Evolutionary conservation across 2,329 filamentous ascomycete species (phyloP).

Genomic region (Calonectria honghensis): DNA sequence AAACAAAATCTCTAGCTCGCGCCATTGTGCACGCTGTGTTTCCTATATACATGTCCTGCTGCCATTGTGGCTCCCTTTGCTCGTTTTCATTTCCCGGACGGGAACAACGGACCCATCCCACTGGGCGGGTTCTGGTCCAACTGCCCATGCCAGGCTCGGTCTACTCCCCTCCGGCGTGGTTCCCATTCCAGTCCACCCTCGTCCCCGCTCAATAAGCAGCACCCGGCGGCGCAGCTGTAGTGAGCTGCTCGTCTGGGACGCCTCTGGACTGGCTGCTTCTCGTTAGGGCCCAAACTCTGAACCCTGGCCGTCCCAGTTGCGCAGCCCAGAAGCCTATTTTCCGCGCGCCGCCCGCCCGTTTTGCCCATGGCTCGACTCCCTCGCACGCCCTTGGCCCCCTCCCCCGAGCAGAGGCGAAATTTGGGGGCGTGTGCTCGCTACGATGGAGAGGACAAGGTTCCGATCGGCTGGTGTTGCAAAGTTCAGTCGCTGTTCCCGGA

Average conservation of each 20-base stretch:
- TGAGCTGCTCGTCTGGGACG: background rate
- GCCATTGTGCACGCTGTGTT: slow-evolving; percentile 28
- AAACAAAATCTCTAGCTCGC: background rate
- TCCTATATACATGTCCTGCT: slow-evolving; percentile 32
- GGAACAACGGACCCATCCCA: slow-evolving; percentile 25
- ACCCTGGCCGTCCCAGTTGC: background rate
- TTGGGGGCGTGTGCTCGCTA: background rate
- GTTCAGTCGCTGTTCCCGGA: slow-evolving; percentile 35
- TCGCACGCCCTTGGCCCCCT: background rate
- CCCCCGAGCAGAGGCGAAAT: background rate
- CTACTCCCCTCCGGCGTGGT: slow-evolving; percentile 23
- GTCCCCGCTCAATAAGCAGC: slow-evolving; percentile 30
- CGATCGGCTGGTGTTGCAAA: slow-evolving; percentile 1
- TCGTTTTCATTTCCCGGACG: slow-evolving; percentile 29
- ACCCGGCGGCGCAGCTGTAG: slow-evolving; percentile 23
- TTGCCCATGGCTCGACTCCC: background rate
- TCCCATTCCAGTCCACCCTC: slow-evolving; percentile 36
- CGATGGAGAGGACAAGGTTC: slow-evolving; percentile 20
- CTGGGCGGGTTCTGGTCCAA: slow-evolving; percentile 28
- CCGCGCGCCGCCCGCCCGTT: slow-evolving; percentile 9
- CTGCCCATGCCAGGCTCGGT: slow-evolving; percentile 26
- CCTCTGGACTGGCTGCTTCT: slow-evolving; percentile 35
- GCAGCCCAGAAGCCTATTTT: slow-evolving; percentile 34
- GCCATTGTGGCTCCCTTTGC: slow-evolving; percentile 20
- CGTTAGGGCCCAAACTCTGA: slow-evolving; percentile 29